Evolutionary conservation across 768 basidiomycete genomes (phyloP), one percentile per base, ranked within the genome.

Genomic region (Punctularia strigosozonata): DNA sequence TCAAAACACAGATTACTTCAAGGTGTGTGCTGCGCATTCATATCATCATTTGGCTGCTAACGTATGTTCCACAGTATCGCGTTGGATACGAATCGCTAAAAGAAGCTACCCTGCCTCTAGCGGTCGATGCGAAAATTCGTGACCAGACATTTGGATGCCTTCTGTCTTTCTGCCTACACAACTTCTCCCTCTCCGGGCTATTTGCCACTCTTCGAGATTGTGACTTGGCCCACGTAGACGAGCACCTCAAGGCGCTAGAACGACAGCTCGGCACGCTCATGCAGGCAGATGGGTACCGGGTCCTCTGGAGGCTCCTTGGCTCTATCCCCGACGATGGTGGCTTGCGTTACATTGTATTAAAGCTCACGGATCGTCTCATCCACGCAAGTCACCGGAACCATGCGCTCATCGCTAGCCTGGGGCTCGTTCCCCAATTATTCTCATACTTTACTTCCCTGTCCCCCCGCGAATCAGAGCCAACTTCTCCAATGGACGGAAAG

Each of bases 51-150:
- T 28, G 7, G 6, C 31, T 39, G 25, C 21, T 25, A 13, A 30
- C 43, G 13, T 43, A 38, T 34, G 15, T 44, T 15, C 4, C 25
- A 18, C 41, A 80, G 73, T 63, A 54, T 17, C 60, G 61, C 28
- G 76, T 89, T 6, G 82, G 84, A 4, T 87, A 78, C 40, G 62
- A 71, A 21, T 68, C 75, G 1, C 63, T 91, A 30, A 62, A 65
- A 6, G 66, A 77, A 37, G 77, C 86, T 0, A 56, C 84, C 15
- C 55, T 64, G 21, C 60, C 63, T 3, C 69, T 85, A 35, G 58
- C 76, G 22, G 54, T 60, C 17, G 66, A 73, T 42, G 50, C 57
- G 15, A 50, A 55, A 38, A 71, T 71, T 1, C 56, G 67, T 17
- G 69, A 77, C 37, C 66, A 71, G 37, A 72, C 73, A 0, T 55